Evolutionary conservation across 2,329 filamentous ascomycete species (phyloP), one percentile per base, ranked within the genome.

Genomic region (Pyrenophora seminiperda): DNA sequence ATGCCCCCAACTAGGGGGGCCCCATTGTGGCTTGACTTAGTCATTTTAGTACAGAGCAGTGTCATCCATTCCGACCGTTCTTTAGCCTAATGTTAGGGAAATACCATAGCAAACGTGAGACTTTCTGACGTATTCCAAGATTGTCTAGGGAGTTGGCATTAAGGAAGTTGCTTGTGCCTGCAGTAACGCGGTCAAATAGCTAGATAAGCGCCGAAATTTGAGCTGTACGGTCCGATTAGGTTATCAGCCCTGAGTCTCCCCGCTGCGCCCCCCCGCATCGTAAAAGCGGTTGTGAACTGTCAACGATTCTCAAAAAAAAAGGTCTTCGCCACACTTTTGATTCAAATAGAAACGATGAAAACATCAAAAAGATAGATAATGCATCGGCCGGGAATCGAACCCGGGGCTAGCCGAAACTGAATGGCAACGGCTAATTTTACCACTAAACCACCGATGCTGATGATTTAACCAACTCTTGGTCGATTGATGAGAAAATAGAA

Each of bases 391-490:
- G 57, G 57, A 62, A 62, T 62, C 58, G 59, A 62, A 62, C 58
- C 57, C 59, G 59, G 59, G 59, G 59, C 59, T 62, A 62, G 59
- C 59, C 59, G 59, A 62, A 50, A 41, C 42, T 41, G 17, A 36
- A 42, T 62, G 59, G 59, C 59, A 62, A 62, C 59, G 59, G 59
- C 59, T 62, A 62, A 62, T 62, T 62, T 62, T 62, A 62, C 59
- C 59, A 62, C 59, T 62, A 62, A 62, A 62, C 59, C 41, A 44
- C 40, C 47, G 34, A 50, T 44, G 45, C 45, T 22, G 18, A 18
- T 32, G 37, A 24, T 34, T 14, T 22, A 9, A 45, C 18, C 7
- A 4, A 6, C 3, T 29, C 11, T 27, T 11, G 20, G 4, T 46
- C 20, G 22, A 17, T 41, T 19, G 43, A 47, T 41, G 43, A n/a